A percentile compares a stretch with the other conserved stretches of the same genome.
Evolutionary conservation across 2,329 filamentous ascomycete species (phyloP).

Genomic region (Colletotrichum magnum): DNA sequence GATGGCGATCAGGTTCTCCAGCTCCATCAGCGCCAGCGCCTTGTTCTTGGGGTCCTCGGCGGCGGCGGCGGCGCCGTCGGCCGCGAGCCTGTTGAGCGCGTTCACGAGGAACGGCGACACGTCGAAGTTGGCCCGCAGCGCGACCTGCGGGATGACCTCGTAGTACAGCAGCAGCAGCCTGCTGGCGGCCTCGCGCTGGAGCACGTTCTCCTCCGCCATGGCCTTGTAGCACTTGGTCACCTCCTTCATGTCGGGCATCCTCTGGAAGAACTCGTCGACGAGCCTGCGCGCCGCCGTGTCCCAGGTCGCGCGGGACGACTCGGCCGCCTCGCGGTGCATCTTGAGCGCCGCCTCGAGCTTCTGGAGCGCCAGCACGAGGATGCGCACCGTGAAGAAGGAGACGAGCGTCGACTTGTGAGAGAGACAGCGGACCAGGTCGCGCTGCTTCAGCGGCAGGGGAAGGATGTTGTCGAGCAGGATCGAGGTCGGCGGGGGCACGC

Average conservation of each 20-base stretch:
- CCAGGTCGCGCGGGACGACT: conserved; percentile 69
- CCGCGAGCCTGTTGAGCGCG: conserved; percentile 74
- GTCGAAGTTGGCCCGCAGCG: conserved; percentile 89
- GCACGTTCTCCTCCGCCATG: conserved; percentile 75
- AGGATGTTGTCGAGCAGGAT: conserved; percentile 89
- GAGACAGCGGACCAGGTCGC: conserved; percentile 83
- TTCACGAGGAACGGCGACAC: conserved; percentile 83
- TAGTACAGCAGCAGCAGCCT: conserved; percentile 89
- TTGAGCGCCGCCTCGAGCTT: conserved; percentile 79
- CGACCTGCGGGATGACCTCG: conserved; percentile 82
- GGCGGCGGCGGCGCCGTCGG: conserved; percentile 68
- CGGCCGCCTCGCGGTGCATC: conserved; percentile 67
- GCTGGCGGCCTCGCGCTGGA: conserved; percentile 85
- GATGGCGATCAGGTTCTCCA: conserved; percentile 86
- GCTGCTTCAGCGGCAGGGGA: conserved; percentile 85
- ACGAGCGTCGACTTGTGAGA: conserved; percentile 84
- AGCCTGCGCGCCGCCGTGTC: conserved; percentile 77
- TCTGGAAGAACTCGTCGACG: conserved; percentile 80
- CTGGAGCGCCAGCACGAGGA: conserved; percentile 83
- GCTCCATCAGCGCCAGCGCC: conserved; percentile 76
- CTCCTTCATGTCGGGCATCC: conserved; percentile 87
- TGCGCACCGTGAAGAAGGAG: conserved; percentile 85
- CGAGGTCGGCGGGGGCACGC: conserved; percentile 81
- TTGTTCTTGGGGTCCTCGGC: conserved; percentile 63
- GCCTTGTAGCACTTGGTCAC: conserved; percentile 81